Evolutionary conservation across 2,329 filamentous ascomycete species (phyloP), one percentile per base, ranked within the genome.

Genomic region (Byssothecium circinans): DNA sequence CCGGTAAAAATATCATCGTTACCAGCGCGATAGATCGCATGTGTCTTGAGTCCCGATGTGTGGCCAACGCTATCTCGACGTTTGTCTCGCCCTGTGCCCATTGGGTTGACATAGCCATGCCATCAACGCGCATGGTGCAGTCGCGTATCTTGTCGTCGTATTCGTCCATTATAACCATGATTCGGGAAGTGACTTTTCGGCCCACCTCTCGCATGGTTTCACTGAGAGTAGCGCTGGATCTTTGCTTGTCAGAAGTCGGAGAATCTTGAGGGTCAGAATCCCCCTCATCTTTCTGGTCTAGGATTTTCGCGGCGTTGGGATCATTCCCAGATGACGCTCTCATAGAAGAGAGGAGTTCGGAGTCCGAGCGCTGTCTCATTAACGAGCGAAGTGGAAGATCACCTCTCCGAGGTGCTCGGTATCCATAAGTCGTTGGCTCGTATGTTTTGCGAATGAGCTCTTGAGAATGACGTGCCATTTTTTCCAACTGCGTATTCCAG

Each of bases 91-190:
- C 49, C 7, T 54, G 52, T 47, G 53, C 54, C 58, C 58, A 62
- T 55, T 62, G 57, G 20, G 57, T 62, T 1, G 59, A 52, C 55
- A 62, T 62, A 0, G 59, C 57, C 55, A 62, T 62, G 2, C 57
- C 59, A 35, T 60, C 59, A 1, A 60, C 33, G 20, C 59, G 57
- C 55, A 60, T 60, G 0, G 47, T 60, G 20, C 54, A 60, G 37
- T 57, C 54, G 45, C 54, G 35, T 14, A 59, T 62, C 43, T 54
- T 58, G 10, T 57, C 58, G 4, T 58, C 53, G 32, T 60, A 58
- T 34, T 62, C 58, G 12, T 51, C 55, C 7, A 37, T 19, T 7
- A 62, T 57, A 7, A 47, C 23, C 2, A 29, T 20, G 8, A 60
- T 41, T 11, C 59, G 46, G 1, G 15, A 15, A 15, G 40, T 40